Evolutionary conservation across 2,329 filamentous ascomycete genomes (phyloP), one percentile per base, ranked within the genome.

Genomic region (Nigrograna mackinnonii): DNA sequence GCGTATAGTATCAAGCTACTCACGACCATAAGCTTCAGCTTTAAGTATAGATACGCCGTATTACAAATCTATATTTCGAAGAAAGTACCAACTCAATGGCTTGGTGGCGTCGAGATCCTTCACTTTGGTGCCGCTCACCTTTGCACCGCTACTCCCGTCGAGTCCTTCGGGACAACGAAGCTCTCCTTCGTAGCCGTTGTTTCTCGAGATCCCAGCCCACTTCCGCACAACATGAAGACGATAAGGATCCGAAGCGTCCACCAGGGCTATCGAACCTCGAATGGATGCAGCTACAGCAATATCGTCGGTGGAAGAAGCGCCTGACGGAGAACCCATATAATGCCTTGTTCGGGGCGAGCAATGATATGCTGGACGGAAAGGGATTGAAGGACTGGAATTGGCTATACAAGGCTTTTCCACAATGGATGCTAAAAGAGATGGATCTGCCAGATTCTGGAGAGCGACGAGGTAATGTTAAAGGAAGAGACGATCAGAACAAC

Each of bases 251-350:
- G 21, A 17, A 33, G 22, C 52, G 52, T 6, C 57, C 62, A 20
- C 37, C 47, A 6, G 54, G 53, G 31, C 50, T 64, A 43, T 57
- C 62, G 9, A 53, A 60, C 22, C 48, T 58, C 11, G 55, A 67
- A 33, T 66, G 63, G 62, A 41, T 57, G 28, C 61, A 61, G 33
- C 31, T 60, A 14, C 55, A 58, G 30, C 55, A 62, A 22, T 58
- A 60, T 22, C 46, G 49, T 16, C 50, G 41, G n/a, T 66, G 60
- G 62, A 60, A 52, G 44, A 54, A 47, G 46, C 45, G 50, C 19
- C 37, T 74, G 22, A 59, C 69, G 28, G 55, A 66, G 14, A 67
- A 75, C 40, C 72, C 73, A 9, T 75, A 75, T 39, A 60, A 66
- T 39, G 63, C 68, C 6, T 51, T 74, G 22, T 75, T 75, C 41